Percentiles rank a stretch among this genome's conserved stretches.
Conservation (phyloP, 2,329 filamentous ascomycete genomes). For the Talaromyces verruculosus region DNA sequence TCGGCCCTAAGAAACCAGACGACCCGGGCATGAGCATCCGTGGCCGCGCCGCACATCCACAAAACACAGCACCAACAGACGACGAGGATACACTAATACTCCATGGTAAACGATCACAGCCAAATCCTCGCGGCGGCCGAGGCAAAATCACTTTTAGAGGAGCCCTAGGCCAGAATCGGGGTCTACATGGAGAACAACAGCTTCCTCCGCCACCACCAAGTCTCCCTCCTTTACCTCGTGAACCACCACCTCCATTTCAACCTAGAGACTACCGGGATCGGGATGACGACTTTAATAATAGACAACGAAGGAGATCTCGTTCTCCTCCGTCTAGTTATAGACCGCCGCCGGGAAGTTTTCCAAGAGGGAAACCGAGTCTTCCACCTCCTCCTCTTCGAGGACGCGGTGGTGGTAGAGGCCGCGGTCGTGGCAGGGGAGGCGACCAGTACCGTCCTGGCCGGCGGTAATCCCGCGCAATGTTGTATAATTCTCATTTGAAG, state of each 20-base stretch:
- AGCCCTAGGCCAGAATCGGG: slow-evolving; percentile 32
- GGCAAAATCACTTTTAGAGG: slow-evolving; percentile 39
- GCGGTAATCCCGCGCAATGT: too few species aligned
- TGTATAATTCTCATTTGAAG: neutral
- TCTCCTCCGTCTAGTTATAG: slow-evolving; percentile 27
- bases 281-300: slow-evolving; percentile 27
- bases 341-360: neutral
- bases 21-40: slow-evolving; percentile 36
- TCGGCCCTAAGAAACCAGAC: slow-evolving; percentile 18
- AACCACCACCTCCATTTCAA: slow-evolving; percentile 16
- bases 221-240: slow-evolving; percentile 21
- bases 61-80: slow-evolving; percentile 37
- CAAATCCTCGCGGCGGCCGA: slow-evolving; percentile 25
- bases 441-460: slow-evolving; percentile 32
- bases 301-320: slow-evolving; percentile 34
- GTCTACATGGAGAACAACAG: slow-evolving; percentile 24
- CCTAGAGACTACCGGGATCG: slow-evolving; percentile 30
- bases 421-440: slow-evolving; percentile 23
- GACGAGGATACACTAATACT: slow-evolving; percentile 35
- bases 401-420: slow-evolving; percentile 25
- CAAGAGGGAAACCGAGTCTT: neutral
- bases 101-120: slow-evolving; percentile 24
- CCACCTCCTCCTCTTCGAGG: slow-evolving; percentile 6
- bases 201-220: slow-evolving; percentile 11
- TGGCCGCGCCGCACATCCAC: slow-evolving; percentile 35